phyloP scores from a whole-genome alignment of 1,139 yeast species.

The Pichia sp. region DNA sequence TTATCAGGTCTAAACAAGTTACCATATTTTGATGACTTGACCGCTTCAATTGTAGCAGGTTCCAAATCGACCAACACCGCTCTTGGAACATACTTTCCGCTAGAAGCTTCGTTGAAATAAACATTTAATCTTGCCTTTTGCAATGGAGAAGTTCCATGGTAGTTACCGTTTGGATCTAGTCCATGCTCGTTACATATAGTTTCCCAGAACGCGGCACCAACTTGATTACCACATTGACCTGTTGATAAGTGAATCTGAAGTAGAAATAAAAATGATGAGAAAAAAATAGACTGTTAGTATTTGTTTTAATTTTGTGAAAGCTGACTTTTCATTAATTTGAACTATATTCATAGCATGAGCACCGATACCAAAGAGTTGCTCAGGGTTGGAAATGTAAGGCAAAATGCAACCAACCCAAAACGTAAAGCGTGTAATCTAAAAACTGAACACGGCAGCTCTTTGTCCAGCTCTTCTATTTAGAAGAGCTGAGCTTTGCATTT shows the following conservation, averaged over 20 bases:
- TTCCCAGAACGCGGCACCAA: constrained; percentile 98
- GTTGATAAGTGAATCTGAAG: constrained; percentile 85
- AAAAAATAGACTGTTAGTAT: constrained; percentile 1
- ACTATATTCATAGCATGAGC: neutral
- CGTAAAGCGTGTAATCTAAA: too few relatives aligned
- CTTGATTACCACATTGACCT: constrained; percentile 99
- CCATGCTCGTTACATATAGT: constrained; percentile 97
- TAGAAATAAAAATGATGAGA: neutral
- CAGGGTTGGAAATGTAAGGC: too few relatives aligned
- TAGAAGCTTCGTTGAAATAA: constrained; percentile 64
- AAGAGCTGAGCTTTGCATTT: too few relatives aligned
- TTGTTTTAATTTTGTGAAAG: neutral
- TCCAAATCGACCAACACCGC: constrained; percentile 89
- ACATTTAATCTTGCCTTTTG: constrained; percentile 56
- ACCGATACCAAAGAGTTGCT: neutral
- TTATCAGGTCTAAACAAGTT: constrained; percentile 88
- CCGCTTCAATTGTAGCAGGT: constrained; percentile 88
- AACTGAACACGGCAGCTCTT: too few relatives aligned
- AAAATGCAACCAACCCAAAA: too few relatives aligned
- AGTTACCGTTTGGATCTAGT: constrained; percentile 76
- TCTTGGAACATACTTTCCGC: constrained; percentile 88
- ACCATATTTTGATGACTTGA: constrained; percentile 72
- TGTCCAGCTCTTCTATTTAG: too few relatives aligned
- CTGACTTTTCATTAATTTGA: neutral
- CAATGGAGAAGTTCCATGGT: constrained; percentile 62